Conservation (phyloP, 1,284 basidiomycete genomes). For the Malassezia nana region DNA sequence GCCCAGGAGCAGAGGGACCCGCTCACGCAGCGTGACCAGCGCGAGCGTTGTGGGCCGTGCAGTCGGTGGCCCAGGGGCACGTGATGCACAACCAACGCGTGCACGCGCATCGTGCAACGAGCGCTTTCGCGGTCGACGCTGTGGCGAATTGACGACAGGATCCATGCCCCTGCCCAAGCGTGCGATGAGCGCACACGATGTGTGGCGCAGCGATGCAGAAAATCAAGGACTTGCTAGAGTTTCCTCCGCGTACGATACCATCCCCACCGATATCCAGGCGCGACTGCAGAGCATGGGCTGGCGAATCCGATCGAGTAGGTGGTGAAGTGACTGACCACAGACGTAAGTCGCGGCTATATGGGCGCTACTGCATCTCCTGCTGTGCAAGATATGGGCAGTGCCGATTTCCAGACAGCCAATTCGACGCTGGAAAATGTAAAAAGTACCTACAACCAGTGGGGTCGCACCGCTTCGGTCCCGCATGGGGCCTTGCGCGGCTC, state of each 20-base stretch:
- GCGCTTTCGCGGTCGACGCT: no score
- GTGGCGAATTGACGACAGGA: neutral
- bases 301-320: slow-evolving; percentile 19
- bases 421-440: slow-evolving; percentile 3
- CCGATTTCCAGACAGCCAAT: neutral
- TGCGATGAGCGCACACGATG: slow-evolving; percentile 10
- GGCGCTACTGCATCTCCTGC: neutral
- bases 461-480: slow-evolving; percentile 12
- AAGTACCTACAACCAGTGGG: slow-evolving; percentile 4
- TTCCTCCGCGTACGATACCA: slow-evolving; percentile 10
- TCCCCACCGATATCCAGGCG: slow-evolving; percentile 10
- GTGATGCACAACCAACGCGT: neutral
- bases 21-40: no score
- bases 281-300: slow-evolving; percentile 19
- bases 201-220: neutral
- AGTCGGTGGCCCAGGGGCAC: neutral
- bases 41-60: no score
- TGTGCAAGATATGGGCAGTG: neutral
- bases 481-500: slow-evolving; percentile 7
- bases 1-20: no score
- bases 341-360: slow-evolving; percentile 15
- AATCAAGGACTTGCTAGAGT: slow-evolving; percentile 1
- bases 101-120: neutral
- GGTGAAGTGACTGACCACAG: slow-evolving; percentile 1
- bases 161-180: slow-evolving; percentile 11